Evolutionary conservation across 169 alveolate species (phyloP).

Genomic region (Theileria luwenshuni): DNA sequence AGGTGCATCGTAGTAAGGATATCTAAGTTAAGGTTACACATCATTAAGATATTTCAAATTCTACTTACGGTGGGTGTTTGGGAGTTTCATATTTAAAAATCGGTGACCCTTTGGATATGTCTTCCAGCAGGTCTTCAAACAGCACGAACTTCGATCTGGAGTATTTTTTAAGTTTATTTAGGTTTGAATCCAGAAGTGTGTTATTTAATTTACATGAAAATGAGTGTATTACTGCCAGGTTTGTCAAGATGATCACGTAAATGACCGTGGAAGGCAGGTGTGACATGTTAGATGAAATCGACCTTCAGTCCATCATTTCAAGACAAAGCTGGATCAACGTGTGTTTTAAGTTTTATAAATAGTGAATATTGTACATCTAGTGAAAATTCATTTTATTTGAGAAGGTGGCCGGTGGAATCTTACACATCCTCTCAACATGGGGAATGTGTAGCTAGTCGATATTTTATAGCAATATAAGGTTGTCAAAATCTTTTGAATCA

Average conservation of each 20-base stretch:
- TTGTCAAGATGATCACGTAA: conserved; percentile 1
- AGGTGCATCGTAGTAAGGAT: conserved; percentile 70
- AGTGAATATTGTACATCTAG: not conserved
- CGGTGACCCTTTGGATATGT: not conserved
- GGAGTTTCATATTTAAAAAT: not conserved
- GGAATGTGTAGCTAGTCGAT: not conserved
- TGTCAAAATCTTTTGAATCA: conserved; percentile 34
- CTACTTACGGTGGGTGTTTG: conserved; percentile 55
- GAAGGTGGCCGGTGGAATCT: not conserved
- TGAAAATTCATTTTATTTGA: not conserved
- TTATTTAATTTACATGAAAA: not conserved
- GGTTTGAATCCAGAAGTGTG: not conserved
- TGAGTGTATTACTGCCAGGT: not conserved
- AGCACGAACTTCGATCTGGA: conserved; percentile 8
- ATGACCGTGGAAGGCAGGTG: not conserved
- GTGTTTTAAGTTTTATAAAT: not conserved
- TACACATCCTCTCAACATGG: conserved; percentile 11
- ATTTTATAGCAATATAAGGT: conserved; percentile 27
- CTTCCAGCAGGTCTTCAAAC: conserved; percentile 26
- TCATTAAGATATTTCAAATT: too few species aligned
- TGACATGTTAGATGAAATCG: not conserved
- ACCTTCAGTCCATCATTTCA: not conserved
- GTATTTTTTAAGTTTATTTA: not conserved
- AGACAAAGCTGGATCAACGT: not conserved
- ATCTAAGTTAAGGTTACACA: conserved; percentile 11